Base-by-base conservation (phyloP, 768 basidiomycete species). In the Leccinellum albellum region DNA sequence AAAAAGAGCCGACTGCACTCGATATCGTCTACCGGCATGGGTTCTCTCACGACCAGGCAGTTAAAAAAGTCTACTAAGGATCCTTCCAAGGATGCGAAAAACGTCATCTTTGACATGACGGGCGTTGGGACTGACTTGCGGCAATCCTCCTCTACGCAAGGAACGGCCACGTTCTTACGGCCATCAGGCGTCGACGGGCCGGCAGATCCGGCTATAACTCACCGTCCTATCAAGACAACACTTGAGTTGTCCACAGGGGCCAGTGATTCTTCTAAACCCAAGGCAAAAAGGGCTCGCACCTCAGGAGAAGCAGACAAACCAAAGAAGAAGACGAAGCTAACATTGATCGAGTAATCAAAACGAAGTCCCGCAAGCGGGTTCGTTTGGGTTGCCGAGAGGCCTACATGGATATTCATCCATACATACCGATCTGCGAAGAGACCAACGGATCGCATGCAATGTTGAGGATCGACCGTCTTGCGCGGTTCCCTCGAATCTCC, bases 61-160 rank as follows among this genome's bases (percentile, higher is more conserved):
- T 40, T 58, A 0, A 57, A 69, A 70, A 66, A 63, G 49, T 20
- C 33, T 8, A 52, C 13, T 45, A 63, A 52, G 24, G 64, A 67
- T 44, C 60, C 64, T 47, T 59, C 70, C 51, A 78, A 76, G 63
- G 70, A 76, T 17, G 81, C 81, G 2, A 74, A 73, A 58, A 70
- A 79, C 37, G 57, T 76, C 24, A 76, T 84, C 14, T 78, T 78
- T 60, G 78, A 82, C 59, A 78, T 64, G 53, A 64, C 70, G 6
- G 76, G 75, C 15, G 80, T 83, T 29, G 83, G 82, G 15, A 70
- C 73, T 45, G 83, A 85, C 70, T 60, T 85, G 50, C 76, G 76
- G 33, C 58, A 70, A 26, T 66, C 70, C 44, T 57, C 69, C 26
- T 52, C 69, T 24, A 46, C 53, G 21, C 60, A 50, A 52, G 53